Evolutionary conservation across 1,139 yeast genomes (phyloP).

Genomic region (Debaryomycetaceae sp.): DNA sequence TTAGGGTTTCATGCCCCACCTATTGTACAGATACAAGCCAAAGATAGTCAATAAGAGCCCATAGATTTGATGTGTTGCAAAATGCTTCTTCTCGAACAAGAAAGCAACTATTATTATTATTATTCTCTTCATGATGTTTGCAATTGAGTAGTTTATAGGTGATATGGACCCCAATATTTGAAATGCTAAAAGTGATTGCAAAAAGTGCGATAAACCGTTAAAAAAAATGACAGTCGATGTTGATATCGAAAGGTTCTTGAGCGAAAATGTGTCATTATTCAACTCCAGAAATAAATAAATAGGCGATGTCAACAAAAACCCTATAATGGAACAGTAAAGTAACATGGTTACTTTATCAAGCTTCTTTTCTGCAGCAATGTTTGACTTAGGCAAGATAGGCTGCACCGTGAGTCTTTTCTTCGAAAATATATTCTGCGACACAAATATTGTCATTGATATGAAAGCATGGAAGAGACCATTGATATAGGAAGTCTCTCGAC

Average conservation of each 20-base stretch:
- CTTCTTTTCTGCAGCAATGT: slow-evolving; percentile 29
- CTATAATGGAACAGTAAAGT: slow-evolving; percentile 79
- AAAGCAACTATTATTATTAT: slow-evolving; percentile 81
- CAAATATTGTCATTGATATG: slow-evolving; percentile 80
- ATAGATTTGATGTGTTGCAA: slow-evolving; percentile 52
- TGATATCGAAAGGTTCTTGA: slow-evolving; percentile 30
- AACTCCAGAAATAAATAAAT: slow-evolving; percentile 71
- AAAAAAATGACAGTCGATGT: slow-evolving; percentile 39
- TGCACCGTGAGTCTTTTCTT: slow-evolving; percentile 67
- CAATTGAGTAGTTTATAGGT: slow-evolving; percentile 89
- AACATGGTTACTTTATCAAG: slow-evolving; percentile 81
- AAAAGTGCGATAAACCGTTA: slow-evolving; percentile 79
- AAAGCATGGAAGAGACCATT: slow-evolving; percentile 74
- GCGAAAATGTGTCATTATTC: slow-evolving; percentile 28
- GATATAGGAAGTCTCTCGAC: slow-evolving; percentile 34
- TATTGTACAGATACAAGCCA: slow-evolving; percentile 68
- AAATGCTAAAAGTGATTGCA: slow-evolving; percentile 84
- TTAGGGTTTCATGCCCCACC: slow-evolving; percentile 51
- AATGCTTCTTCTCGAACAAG: slow-evolving; percentile 67
- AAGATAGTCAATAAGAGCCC: slow-evolving; percentile 69
- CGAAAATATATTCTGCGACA: slow-evolving; percentile 87
- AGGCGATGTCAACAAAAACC: slow-evolving; percentile 76
- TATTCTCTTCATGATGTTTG: slow-evolving; percentile 82
- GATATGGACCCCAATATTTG: slow-evolving; percentile 82
- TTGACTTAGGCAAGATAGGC: slow-evolving; percentile 17